Evolutionary conservation across 225 moss, liverwort and hornwort species (phyloP).

Genomic region (Physcomitrellopsis africana): DNA sequence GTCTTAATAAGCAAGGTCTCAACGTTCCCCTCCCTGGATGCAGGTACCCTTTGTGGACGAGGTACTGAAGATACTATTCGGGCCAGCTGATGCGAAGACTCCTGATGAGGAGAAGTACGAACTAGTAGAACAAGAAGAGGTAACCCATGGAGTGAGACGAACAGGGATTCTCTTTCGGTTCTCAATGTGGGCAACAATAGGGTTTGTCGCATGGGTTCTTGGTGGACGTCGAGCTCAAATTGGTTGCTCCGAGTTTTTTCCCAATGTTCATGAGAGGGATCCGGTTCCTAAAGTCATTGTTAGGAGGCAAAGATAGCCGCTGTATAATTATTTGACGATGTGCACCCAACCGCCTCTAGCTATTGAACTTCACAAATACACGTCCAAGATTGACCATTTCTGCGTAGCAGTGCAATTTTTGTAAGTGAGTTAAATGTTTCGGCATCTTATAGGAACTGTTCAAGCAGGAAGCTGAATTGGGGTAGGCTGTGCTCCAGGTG

Average conservation of each 20-base stretch:
- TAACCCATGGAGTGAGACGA: conserved; percentile 40
- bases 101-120: conserved; percentile 60
- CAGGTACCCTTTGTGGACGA: conserved; percentile 48
- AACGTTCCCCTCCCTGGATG: conserved; percentile 21
- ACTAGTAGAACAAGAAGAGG: conserved; percentile 53
- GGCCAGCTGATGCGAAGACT: conserved; percentile 58
- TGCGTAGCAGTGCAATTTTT: too few relatives aligned
- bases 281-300: conserved; percentile 62
- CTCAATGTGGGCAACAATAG: conserved; percentile 61
- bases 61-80: conserved; percentile 51
- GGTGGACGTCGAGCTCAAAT: conserved; percentile 47
- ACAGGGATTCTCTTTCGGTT: conserved; percentile 54
- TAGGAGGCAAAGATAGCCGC: conserved; percentile 27
- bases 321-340: conserved; percentile 10
- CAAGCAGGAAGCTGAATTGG: too few relatives aligned
- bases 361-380: conserved; percentile 5
- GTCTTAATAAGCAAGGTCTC: conserved; percentile 3
- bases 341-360: conserved; percentile 2
- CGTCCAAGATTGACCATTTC: background rate
- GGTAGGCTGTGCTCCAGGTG: too few relatives aligned
- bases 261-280: conserved; percentile 58
- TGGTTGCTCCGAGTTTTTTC: conserved; percentile 48
- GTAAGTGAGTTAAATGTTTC: too few relatives aligned
- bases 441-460: too few relatives aligned
- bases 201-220: conserved; percentile 50